phyloP scores from a whole-genome alignment of 169 alveolate species.

The Plasmodium gonderi region DNA sequence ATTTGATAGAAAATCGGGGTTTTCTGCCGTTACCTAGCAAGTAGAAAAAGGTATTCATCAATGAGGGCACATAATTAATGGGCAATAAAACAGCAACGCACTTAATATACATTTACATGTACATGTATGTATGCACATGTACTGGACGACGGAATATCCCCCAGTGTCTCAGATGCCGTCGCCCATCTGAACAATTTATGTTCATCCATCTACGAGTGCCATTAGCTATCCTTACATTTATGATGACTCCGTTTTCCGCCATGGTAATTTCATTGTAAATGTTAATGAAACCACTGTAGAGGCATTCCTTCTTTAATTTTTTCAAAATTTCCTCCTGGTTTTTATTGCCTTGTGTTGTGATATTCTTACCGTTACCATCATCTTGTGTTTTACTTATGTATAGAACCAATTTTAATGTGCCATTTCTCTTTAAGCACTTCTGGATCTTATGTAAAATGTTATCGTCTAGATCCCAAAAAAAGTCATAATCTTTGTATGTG shows the following conservation, averaged over 20 bases:
- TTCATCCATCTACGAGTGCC: not conserved
- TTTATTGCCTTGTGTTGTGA: not conserved
- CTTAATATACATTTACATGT: not conserved
- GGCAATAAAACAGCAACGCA: too few species aligned
- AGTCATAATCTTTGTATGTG: constrained; percentile 32
- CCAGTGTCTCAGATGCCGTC: too few species aligned
- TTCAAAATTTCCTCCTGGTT: constrained; percentile 22
- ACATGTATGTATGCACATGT: not conserved
- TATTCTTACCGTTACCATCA: not conserved
- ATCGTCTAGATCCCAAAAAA: constrained; percentile 54
- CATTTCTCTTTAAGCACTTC: constrained; percentile 56
- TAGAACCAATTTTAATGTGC: constrained; percentile 16
- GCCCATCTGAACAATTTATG: too few species aligned
- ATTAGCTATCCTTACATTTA: constrained; percentile 32
- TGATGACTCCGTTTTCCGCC: constrained; percentile 55
- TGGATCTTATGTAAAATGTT: constrained; percentile 35
- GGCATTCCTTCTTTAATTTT: constrained; percentile 31
- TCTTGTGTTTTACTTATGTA: constrained; percentile 15
- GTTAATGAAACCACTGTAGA: constrained; percentile 57
- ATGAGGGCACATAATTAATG: not conserved
- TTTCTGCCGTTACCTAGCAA: constrained; percentile 57
- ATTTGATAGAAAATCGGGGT: constrained; percentile 43
- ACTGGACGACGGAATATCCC: too few species aligned
- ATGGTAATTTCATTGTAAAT: constrained; percentile 9
- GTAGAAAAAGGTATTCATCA: not conserved